Evolutionary conservation across 2,329 filamentous ascomycete species (phyloP), one percentile per base, ranked within the genome.

Genomic region (Verticillium isaacii): DNA sequence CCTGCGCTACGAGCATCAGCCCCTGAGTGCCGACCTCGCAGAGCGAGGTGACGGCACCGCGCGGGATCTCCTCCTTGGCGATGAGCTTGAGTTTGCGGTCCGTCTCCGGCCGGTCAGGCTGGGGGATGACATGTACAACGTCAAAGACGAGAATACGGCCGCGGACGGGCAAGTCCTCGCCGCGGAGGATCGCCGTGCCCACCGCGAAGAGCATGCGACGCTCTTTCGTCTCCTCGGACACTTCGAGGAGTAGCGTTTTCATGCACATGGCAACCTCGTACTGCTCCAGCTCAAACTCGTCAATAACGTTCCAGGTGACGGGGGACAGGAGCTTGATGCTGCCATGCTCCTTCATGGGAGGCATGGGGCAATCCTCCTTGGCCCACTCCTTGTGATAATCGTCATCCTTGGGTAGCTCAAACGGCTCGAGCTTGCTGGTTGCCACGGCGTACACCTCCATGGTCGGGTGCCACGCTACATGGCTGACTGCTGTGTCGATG

Each of bases 121-220:
- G 89, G 0, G 95, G 94, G 1, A 97, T 94, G 36, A 99, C 95
- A 37, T 89, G 86, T 62, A 96, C 93, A 34, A 99, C 85, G 70
- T 97, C 93, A 70, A 95, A 96, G 57, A 98, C 91, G 69, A 95
- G 93, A 45, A 99, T 85, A 50, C 89, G 86, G 2, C 95, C 95
- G 56, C 91, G 87, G 0, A 93, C 89, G 1, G 93, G 89, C 61
- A 96, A 85, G 70, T 98, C 95, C 75, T 99, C 95, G 50, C 95
- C 95, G 63, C 89, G 89, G n/a, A 89, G 85, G 32, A 95, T 84
- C 1, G 92, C 89, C 0, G 94, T 97, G 15, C 94, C 95, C 1
- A 97, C 89, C 0, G 89, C 87, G 58, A 99, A 84, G 56, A 98
- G 83, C 70, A 91, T 89, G 69, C 88, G 90, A 17, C 92, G 88